A percentile compares a stretch with the other conserved stretches of the same genome.
phyloP scores from a whole-genome alignment of 2,329 filamentous ascomycete genomes.

The Penicillium sp. region DNA sequence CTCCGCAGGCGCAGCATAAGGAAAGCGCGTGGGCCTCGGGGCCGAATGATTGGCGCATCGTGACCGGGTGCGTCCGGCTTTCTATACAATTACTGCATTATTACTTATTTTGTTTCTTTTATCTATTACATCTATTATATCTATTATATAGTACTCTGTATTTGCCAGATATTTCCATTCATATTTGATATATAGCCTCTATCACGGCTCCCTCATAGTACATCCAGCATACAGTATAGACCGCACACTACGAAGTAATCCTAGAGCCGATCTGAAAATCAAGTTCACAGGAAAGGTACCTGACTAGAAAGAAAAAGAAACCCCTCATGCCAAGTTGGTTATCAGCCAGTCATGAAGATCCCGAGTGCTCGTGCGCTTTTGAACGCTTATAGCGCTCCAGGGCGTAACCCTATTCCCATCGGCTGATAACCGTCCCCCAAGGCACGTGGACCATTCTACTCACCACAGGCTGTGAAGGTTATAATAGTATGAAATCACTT shows the following conservation, averaged over 20 bases:
- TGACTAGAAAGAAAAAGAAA: constrained; percentile 1
- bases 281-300: background rate
- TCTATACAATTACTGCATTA: constrained; percentile 3
- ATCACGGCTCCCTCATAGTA: no score
- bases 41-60: constrained; percentile 25
- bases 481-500: no score
- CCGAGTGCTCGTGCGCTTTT: constrained; percentile 11
- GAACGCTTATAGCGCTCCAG: constrained; percentile 13
- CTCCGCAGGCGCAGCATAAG: constrained; percentile 16
- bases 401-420: constrained; percentile 13
- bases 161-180: no score
- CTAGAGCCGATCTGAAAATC: constrained; percentile 4
- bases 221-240: no score
- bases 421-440: constrained; percentile 6
- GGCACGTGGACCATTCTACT: constrained; percentile 5
- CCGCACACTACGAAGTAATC: background rate
- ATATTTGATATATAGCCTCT: no score
- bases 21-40: constrained; percentile 20
- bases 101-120: background rate
- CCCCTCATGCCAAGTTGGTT: constrained; percentile 14
- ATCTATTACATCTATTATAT: no score
- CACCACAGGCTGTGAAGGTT: background rate
- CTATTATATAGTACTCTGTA: no score
- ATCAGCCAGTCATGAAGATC: constrained; percentile 12
- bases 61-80: constrained; percentile 22